Conservation (phyloP, 1,284 basidiomycete genomes). For the Hemileccinum hortonii region DNA sequence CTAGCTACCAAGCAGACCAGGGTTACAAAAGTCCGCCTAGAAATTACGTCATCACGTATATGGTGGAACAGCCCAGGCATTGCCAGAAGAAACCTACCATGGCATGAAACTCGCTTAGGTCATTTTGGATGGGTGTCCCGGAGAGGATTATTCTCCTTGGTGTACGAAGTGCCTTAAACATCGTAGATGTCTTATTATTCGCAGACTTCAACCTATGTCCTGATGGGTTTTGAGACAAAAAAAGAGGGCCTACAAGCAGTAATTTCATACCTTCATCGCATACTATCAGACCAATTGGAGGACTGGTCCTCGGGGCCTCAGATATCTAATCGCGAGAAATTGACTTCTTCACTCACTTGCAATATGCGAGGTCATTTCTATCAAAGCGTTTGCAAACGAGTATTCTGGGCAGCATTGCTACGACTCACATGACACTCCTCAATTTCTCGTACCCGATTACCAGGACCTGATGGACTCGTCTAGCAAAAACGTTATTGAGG, state of each 20-base stretch:
- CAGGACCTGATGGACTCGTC: constrained; percentile 79
- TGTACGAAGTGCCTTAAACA: constrained; percentile 82
- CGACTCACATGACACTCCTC: constrained; percentile 69
- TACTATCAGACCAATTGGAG: constrained; percentile 89
- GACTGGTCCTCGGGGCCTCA: constrained; percentile 42
- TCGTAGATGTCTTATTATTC: constrained; percentile 86
- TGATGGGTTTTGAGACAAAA: constrained; percentile 27
- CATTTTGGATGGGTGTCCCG: constrained; percentile 97
- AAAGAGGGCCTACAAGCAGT: not conserved
- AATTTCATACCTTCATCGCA: constrained; percentile 82
- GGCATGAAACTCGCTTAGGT: constrained; percentile 91
- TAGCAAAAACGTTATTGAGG: constrained; percentile 28
- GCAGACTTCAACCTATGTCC: constrained; percentile 94
- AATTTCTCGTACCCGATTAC: constrained; percentile 96
- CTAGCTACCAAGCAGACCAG: constrained; percentile 78
- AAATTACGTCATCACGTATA: not conserved
- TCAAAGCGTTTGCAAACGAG: constrained; percentile 2
- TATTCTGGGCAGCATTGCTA: not conserved
- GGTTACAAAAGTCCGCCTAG: constrained; percentile 92
- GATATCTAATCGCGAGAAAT: not conserved
- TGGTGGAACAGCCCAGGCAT: not conserved
- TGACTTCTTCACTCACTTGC: constrained; percentile 48
- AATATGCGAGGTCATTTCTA: constrained; percentile 61
- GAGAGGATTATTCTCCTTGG: constrained; percentile 84
- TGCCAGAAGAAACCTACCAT: constrained; percentile 61